These are phyloP conservation scores for Pichia rugopelliculosa DNA, from an alignment of 805 yeast genomes.

Conservation along the genomic window DNA sequence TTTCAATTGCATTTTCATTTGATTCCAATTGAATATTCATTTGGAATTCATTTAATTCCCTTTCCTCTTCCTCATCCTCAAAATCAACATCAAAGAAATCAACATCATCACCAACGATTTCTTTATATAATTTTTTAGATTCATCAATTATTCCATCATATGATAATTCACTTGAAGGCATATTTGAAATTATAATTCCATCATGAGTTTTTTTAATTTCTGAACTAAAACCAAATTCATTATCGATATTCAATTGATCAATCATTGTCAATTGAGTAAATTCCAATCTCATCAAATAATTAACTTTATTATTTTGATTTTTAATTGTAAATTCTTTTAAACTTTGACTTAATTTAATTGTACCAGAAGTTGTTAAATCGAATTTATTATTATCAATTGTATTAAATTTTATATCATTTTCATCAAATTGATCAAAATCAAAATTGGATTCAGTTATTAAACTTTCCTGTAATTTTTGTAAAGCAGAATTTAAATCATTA, in stretches of 20 bases:
- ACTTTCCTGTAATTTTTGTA: slow-evolving; percentile 69
- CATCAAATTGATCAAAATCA: slow-evolving; percentile 34
- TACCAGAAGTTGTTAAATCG: slow-evolving; percentile 21
- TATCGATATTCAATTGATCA: slow-evolving; percentile 27
- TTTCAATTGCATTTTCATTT: slow-evolving; percentile 13
- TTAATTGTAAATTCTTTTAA: slow-evolving; percentile 79
- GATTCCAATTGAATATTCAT: background rate
- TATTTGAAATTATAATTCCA: slow-evolving; percentile 41
- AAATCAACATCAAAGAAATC: slow-evolving; percentile 95
- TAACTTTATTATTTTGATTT: slow-evolving; percentile 42
- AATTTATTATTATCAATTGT: slow-evolving; percentile 22
- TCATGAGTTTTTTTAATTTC: slow-evolving; percentile 27
- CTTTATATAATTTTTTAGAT: slow-evolving; percentile 64
- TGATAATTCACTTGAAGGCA: slow-evolving; percentile 81
- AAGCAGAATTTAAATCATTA: slow-evolving; percentile 72
- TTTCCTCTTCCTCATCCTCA: slow-evolving; percentile 79
- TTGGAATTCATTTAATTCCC: slow-evolving; percentile 1
- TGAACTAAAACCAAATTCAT: slow-evolving; percentile 14
- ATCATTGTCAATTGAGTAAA: slow-evolving; percentile 53
- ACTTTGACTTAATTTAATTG: slow-evolving; percentile 80
- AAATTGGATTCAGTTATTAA: slow-evolving; percentile 72
- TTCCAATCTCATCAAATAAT: slow-evolving; percentile 51
- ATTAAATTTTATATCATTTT: slow-evolving; percentile 42
- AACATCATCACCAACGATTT: slow-evolving; percentile 86
- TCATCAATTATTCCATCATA: slow-evolving; percentile 88